Conservation (phyloP, 305 asterid species). For the Fraxinus dipetala region DNA sequence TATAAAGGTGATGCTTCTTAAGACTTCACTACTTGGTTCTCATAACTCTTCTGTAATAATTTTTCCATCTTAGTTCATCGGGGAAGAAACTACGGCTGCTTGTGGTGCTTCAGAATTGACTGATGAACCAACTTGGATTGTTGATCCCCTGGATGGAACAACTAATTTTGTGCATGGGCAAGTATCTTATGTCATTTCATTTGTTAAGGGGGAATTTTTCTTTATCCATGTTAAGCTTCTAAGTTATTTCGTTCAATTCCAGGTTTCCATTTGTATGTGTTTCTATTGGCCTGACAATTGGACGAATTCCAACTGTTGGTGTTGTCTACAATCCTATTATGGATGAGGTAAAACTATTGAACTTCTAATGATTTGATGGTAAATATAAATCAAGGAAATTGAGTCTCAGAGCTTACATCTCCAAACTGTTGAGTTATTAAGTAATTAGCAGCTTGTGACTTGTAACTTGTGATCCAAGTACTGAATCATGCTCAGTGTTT, state of each 20-base stretch:
- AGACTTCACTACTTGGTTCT: not conserved
- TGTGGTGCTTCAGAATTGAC: conserved; percentile 70
- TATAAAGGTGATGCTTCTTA: conserved; percentile 5
- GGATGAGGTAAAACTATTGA: conserved; percentile 65
- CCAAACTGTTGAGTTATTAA: conserved; percentile 3
- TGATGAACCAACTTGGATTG: conserved; percentile 95
- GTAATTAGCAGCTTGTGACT: not conserved
- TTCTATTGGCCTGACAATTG: conserved; percentile 87
- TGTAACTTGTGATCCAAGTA: not conserved
- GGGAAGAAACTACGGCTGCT: conserved; percentile 97
- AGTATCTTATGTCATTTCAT: conserved; percentile 20
- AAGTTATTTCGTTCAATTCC: conserved; percentile 21
- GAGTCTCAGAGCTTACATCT: not conserved
- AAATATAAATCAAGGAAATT: not conserved
- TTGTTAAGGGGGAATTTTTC: not conserved
- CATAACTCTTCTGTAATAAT: conserved; percentile 2
- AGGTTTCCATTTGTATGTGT: conserved; percentile 98
- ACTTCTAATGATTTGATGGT: not conserved
- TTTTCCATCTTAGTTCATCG: conserved; percentile 61
- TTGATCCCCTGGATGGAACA: conserved; percentile 97
- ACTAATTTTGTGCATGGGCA: conserved; percentile 97
- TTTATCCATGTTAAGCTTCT: not conserved
- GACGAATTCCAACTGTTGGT: conserved; percentile 71
- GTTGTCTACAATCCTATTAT: conserved; percentile 90
- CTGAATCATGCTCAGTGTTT: not conserved